These are phyloP conservation scores for Xanthoconium separans DNA, from an alignment of 1,284 basidiomycete species.

Conservation along the genomic window DNA sequence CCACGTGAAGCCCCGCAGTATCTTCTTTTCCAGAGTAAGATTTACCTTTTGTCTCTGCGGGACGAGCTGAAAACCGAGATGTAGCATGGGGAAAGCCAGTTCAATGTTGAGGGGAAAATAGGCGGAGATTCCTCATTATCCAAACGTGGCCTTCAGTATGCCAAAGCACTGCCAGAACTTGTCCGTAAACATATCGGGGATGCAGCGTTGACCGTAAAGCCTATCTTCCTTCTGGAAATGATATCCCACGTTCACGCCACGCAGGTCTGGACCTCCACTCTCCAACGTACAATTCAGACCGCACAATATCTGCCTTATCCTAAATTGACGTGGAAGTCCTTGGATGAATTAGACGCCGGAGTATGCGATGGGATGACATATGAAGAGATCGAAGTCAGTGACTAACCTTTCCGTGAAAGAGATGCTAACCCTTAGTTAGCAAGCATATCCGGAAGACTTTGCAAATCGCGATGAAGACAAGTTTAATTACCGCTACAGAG, in stretches of 20 bases:
- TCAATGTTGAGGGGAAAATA: constrained; percentile 95
- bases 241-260: not conserved
- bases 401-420: not conserved
- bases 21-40: constrained; percentile 91
- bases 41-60: constrained; percentile 10
- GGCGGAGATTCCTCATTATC: constrained; percentile 94
- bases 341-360: constrained; percentile 98
- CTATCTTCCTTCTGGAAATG: constrained; percentile 8
- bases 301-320: constrained; percentile 80
- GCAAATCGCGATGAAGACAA: constrained; percentile 99
- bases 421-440: constrained; percentile 41
- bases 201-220: constrained; percentile 77
- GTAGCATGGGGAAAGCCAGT: constrained; percentile 98
- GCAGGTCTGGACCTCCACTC: constrained; percentile 97
- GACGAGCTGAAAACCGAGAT: not conserved
- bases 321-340: constrained; percentile 97
- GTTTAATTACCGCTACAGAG: constrained; percentile 97
- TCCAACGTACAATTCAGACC: constrained; percentile 92
- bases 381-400: constrained; percentile 89
- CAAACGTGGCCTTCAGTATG: constrained; percentile 82
- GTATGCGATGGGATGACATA: constrained; percentile 99
- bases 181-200: constrained; percentile 92
- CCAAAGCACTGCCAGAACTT: constrained; percentile 81
- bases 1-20: constrained; percentile 94
- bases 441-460: constrained; percentile 96